A percentile compares a stretch with the other conserved stretches of the same genome.
These are phyloP conservation scores for Russula olivacea DNA, from an alignment of 768 basidiomycete genomes.

Conservation along the genomic window DNA sequence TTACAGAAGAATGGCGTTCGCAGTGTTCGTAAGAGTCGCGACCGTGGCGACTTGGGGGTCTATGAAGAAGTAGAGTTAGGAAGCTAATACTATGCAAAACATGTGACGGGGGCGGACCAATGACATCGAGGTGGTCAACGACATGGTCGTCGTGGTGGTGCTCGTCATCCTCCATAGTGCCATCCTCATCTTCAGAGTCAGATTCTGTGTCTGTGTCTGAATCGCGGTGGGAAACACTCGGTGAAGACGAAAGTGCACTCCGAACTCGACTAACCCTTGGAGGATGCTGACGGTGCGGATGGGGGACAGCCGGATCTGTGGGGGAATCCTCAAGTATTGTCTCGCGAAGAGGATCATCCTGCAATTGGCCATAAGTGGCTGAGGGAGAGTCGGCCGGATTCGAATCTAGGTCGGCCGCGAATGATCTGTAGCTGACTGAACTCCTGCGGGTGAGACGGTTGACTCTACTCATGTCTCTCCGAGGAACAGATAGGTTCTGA, in stretches of 20 bases:
- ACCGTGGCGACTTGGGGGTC: constrained; percentile 74
- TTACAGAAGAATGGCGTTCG: constrained; percentile 71
- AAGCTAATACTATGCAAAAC: constrained; percentile 1
- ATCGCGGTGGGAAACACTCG: constrained; percentile 18
- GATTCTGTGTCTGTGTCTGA: constrained; percentile 16
- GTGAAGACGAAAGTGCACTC: constrained; percentile 41
- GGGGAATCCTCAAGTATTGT: constrained; percentile 8
- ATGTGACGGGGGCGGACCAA: constrained; percentile 41
- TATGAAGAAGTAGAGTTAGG: constrained; percentile 27
- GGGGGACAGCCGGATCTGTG: constrained; percentile 33
- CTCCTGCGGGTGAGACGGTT: constrained; percentile 9
- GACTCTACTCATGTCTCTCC: constrained; percentile 11
- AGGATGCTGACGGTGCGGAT: constrained; percentile 24
- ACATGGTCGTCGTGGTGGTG: constrained; percentile 68
- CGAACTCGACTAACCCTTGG: constrained; percentile 39
- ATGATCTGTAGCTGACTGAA: constrained; percentile 14
- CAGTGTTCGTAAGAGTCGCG: constrained; percentile 69
- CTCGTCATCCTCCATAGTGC: constrained; percentile 25
- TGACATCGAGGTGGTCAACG: constrained; percentile 78
- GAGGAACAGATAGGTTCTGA: background rate
- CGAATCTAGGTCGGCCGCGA: constrained; percentile 10
- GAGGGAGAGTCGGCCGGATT: constrained; percentile 1
- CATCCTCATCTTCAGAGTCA: constrained; percentile 19
- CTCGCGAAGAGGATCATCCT: background rate
- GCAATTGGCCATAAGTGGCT: constrained; percentile 1